phyloP scores from a whole-genome alignment of 2,329 filamentous ascomycete species.

The Diaporthe ilicicola region DNA sequence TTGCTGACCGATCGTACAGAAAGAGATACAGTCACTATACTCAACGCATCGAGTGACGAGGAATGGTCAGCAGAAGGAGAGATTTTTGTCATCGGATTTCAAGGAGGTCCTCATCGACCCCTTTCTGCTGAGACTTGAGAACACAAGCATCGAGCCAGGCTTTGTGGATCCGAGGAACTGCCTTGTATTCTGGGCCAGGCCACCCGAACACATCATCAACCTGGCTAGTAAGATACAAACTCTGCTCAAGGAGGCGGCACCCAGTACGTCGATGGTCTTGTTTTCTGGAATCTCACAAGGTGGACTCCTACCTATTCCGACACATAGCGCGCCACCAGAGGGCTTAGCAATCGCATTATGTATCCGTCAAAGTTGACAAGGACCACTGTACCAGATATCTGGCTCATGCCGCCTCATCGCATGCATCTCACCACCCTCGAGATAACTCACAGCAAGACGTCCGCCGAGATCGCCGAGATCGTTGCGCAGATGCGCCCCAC shows the following conservation, averaged over 20 bases:
- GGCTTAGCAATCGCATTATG: background rate
- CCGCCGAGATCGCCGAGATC: slow-evolving; percentile 71
- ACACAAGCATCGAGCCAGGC: slow-evolving; percentile 69
- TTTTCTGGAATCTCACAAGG: background rate
- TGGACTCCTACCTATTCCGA: background rate
- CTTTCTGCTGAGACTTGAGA: slow-evolving; percentile 74
- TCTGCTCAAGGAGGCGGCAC: slow-evolving; percentile 69
- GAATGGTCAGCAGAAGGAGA: slow-evolving; percentile 78
- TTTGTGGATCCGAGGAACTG: slow-evolving; percentile 83
- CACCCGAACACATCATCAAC: slow-evolving; percentile 74
- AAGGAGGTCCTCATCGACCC: slow-evolving; percentile 78
- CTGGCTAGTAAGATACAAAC: slow-evolving; percentile 76
- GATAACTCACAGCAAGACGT: slow-evolving; percentile 80
- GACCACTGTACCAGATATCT: slow-evolving; percentile 61
- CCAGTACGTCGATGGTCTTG: slow-evolving; percentile 64
- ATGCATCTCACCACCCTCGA: slow-evolving; percentile 90
- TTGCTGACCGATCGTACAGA: slow-evolving; percentile 49
- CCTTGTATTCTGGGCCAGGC: slow-evolving; percentile 87
- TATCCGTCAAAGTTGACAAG: background rate
- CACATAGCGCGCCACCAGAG: background rate
- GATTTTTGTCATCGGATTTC: slow-evolving; percentile 75
- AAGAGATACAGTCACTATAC: slow-evolving; percentile 77
- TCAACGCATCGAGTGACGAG: slow-evolving; percentile 76
- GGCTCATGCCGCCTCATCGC: slow-evolving; percentile 82
- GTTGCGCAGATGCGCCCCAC: slow-evolving; percentile 64